A percentile compares a stretch with the other conserved stretches of the same genome.
These are phyloP conservation scores for Rhizophagus sp. DNA, from an alignment of 192 early-diverging fungal species.

Conservation along the genomic window DNA sequence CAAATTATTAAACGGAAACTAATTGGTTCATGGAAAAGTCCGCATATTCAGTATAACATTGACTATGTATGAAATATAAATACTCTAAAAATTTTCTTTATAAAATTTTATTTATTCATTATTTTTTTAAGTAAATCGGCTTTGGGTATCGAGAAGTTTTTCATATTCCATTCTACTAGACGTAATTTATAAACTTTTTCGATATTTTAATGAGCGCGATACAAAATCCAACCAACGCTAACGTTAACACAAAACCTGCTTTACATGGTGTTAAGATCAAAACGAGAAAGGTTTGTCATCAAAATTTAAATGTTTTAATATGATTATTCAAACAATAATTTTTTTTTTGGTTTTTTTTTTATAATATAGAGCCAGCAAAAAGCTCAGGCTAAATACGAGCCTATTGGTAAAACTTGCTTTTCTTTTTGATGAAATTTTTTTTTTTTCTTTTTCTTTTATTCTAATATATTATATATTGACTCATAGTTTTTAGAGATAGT, in stretches of 20 bases:
- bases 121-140: background rate
- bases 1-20: background rate
- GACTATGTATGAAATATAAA: background rate
- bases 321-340: background rate
- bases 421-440: background rate
- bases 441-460: background rate
- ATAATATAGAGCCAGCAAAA: constrained; percentile 60
- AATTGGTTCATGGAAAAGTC: background rate
- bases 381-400: constrained; percentile 66
- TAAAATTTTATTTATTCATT: background rate
- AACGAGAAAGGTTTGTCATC: constrained; percentile 57
- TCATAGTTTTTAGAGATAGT: constrained; percentile 59
- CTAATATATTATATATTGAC: constrained; percentile 3
- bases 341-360: background rate
- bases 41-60: background rate
- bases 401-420: constrained; percentile 44
- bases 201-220: constrained; percentile 48
- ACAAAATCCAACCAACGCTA: constrained; percentile 44
- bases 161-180: background rate
- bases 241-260: constrained; percentile 44
- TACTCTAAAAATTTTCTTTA: background rate
- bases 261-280: constrained; percentile 72
- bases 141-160: background rate
- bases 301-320: too few species aligned
- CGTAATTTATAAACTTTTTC: background rate